Conservation (phyloP, 257 asterid species). For the Fraxinus quadrangulata region DNA sequence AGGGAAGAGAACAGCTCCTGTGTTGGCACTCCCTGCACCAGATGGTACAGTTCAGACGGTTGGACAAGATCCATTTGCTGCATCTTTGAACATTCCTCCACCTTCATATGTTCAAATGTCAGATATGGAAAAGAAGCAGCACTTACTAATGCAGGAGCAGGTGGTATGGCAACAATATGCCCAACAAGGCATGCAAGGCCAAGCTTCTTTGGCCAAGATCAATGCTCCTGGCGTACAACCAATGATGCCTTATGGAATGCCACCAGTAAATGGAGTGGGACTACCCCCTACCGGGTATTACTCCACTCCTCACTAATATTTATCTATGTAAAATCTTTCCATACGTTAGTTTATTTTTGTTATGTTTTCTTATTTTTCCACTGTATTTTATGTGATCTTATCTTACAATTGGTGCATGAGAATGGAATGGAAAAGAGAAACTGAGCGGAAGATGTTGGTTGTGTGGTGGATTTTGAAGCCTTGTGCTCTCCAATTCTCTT, state of each 20-base stretch:
- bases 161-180: slow-evolving; percentile 78
- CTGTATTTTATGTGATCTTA: slow-evolving; percentile 43
- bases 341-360: slow-evolving; percentile 33
- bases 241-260: slow-evolving; percentile 68
- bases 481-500: slow-evolving; percentile 36
- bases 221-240: slow-evolving; percentile 54
- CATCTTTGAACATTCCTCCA: slow-evolving; percentile 66
- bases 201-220: slow-evolving; percentile 66
- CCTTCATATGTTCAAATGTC: slow-evolving; percentile 87
- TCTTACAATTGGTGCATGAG: slow-evolving; percentile 40
- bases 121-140: slow-evolving; percentile 84
- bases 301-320: slow-evolving; percentile 48
- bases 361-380: slow-evolving; percentile 21
- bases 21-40: slow-evolving; percentile 80
- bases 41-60: slow-evolving; percentile 69
- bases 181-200: slow-evolving; percentile 77
- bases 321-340: slow-evolving; percentile 26
- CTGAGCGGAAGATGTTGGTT: slow-evolving; percentile 37
- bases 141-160: slow-evolving; percentile 71
- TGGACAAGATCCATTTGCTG: slow-evolving; percentile 77
- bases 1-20: slow-evolving; percentile 54
- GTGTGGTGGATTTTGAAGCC: slow-evolving; percentile 32
- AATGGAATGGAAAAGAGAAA: slow-evolving; percentile 36
- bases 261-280: slow-evolving; percentile 59
- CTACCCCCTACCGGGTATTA: slow-evolving; percentile 60